These are phyloP conservation scores for Fusarium sp. DNA, from an alignment of 2,329 filamentous ascomycete species.

Conservation along the genomic window DNA sequence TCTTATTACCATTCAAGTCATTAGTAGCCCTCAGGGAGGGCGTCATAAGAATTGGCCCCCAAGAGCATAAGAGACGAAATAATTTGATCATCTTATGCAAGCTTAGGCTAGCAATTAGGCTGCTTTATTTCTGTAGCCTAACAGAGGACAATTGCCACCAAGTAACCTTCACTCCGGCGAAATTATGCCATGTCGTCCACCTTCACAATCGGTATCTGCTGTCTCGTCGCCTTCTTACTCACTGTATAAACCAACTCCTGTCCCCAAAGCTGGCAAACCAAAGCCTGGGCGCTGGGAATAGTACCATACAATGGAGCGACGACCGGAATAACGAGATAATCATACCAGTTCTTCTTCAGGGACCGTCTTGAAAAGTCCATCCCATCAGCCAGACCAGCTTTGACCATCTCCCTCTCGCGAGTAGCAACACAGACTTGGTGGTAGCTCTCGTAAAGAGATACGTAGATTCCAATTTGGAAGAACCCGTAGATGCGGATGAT, in stretches of 20 bases:
- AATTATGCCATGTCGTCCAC: slow-evolving; percentile 59
- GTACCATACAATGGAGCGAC: slow-evolving; percentile 76
- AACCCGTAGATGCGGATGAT: slow-evolving; percentile 70
- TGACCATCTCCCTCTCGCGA: slow-evolving; percentile 73
- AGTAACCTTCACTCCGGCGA: neutral
- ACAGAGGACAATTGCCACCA: neutral
- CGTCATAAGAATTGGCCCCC: no score
- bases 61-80: no score
- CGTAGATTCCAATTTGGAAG: slow-evolving; percentile 70
- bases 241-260: slow-evolving; percentile 76
- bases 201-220: slow-evolving; percentile 58
- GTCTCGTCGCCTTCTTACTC: slow-evolving; percentile 73
- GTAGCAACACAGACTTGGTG: slow-evolving; percentile 69
- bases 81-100: no score
- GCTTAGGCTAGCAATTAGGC: no score
- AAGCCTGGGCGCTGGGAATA: slow-evolving; percentile 74
- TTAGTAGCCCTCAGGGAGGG: neutral
- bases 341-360: slow-evolving; percentile 66
- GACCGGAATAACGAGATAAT: slow-evolving; percentile 73
- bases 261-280: slow-evolving; percentile 77
- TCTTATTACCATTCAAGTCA: slow-evolving; percentile 1
- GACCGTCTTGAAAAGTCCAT: slow-evolving; percentile 73
- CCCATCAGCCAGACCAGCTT: slow-evolving; percentile 70
- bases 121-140: no score
- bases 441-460: slow-evolving; percentile 75